Conservation (phyloP, 306 rosid species). For the Abrus precatorius region DNA sequence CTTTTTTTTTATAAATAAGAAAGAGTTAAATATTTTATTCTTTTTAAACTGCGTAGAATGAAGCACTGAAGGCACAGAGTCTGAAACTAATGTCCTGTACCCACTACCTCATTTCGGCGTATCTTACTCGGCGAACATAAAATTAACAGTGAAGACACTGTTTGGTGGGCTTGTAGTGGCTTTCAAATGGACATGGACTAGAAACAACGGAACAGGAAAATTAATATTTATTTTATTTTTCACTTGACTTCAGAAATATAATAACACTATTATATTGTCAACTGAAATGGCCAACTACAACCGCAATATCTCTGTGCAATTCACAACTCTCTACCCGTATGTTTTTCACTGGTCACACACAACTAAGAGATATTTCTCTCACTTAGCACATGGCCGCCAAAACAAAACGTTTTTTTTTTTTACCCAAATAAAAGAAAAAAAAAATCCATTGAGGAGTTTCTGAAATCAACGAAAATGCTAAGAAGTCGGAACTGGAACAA, state of each 20-base stretch:
- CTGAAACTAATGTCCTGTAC: constrained; percentile 7
- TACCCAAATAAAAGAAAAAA: background rate
- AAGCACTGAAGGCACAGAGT: background rate
- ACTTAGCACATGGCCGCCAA: background rate
- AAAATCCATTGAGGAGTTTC: background rate
- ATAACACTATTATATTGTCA: constrained; percentile 13
- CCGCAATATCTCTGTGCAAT: background rate
- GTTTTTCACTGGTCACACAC: background rate
- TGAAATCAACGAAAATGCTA: background rate
- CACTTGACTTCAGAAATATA: background rate
- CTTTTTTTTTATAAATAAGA: background rate
- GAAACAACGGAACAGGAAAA: too few relatives aligned
- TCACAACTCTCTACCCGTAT: constrained; percentile 5
- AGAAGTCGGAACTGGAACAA: background rate
- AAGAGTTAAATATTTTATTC: background rate
- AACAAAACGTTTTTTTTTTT: background rate
- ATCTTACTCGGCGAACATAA: constrained; percentile 16
- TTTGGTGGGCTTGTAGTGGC: background rate
- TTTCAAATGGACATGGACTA: background rate
- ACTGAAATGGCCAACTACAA: constrained; percentile 13
- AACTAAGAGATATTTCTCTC: background rate
- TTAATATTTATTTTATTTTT: background rate
- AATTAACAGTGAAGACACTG: background rate
- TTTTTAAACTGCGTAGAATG: background rate
- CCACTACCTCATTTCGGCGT: constrained; percentile 20